These are phyloP conservation scores for Kitagawia praeruptora DNA, from an alignment of 129 eudicot species.

Conservation along the genomic window DNA sequence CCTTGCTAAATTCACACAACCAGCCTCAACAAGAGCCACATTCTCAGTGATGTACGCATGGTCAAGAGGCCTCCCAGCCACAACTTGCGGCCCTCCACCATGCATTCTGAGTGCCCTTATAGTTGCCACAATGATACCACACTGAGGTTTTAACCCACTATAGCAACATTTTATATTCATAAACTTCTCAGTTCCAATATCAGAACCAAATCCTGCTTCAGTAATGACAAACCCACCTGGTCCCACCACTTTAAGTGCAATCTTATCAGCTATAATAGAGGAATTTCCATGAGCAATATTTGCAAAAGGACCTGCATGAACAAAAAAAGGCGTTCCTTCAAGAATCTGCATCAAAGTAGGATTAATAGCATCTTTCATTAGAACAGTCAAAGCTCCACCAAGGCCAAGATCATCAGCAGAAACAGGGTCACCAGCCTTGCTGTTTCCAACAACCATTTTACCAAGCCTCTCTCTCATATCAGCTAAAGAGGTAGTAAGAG, in stretches of 20 bases:
- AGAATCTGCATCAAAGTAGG: conserved; percentile 98
- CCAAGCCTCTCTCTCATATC: conserved; percentile 96
- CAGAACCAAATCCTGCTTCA: conserved; percentile 97
- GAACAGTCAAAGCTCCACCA: conserved; percentile 91
- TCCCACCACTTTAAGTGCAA: conserved; percentile 87
- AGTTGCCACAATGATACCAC: conserved; percentile 94
- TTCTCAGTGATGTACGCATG: conserved; percentile 73
- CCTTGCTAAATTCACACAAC: conserved; percentile 75
- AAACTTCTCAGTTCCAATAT: conserved; percentile 95
- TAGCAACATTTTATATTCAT: conserved; percentile 91
- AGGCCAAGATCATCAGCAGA: conserved; percentile 97
- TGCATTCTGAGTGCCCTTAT: conserved; percentile 96
- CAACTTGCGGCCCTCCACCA: conserved; percentile 91
- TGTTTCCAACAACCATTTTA: conserved; percentile 92
- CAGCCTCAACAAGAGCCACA: conserved; percentile 83
- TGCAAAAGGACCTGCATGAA: conserved; percentile 96
- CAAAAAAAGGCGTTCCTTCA: conserved; percentile 91
- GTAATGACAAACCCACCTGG: conserved; percentile 95
- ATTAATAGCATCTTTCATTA: conserved; percentile 91
- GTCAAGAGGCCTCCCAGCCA: conserved; percentile 93
- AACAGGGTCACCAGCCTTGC: conserved; percentile 79
- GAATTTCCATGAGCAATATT: conserved; percentile 97
- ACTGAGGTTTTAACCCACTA: conserved; percentile 90
- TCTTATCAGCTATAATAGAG: conserved; percentile 87
- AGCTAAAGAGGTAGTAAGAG: conserved; percentile 67